These are phyloP conservation scores for Fusarium virguliforme DNA, from an alignment of 2,329 filamentous ascomycete genomes.

Conservation along the genomic window DNA sequence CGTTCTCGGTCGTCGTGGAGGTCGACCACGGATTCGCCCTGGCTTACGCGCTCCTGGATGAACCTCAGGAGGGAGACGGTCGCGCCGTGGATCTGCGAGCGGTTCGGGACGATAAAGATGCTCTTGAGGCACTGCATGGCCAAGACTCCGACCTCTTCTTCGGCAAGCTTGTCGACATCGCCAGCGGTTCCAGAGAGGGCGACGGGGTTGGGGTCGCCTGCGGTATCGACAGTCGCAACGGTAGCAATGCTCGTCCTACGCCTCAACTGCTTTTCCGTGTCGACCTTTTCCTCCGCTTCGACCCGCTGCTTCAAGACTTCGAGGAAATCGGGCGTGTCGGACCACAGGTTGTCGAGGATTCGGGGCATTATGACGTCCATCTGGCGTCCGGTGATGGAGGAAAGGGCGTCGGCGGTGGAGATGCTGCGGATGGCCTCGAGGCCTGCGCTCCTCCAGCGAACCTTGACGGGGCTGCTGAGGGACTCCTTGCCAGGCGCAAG, in stretches of 20 bases:
- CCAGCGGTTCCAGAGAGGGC: slow-evolving; percentile 85
- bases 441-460: slow-evolving; percentile 83
- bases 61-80: slow-evolving; percentile 83
- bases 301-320: slow-evolving; percentile 77
- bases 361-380: slow-evolving; percentile 86
- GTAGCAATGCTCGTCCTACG: slow-evolving; percentile 86
- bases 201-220: slow-evolving; percentile 75
- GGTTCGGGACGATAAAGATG: slow-evolving; percentile 87
- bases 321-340: slow-evolving; percentile 79
- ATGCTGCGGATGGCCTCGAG: slow-evolving; percentile 86
- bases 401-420: slow-evolving; percentile 84
- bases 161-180: slow-evolving; percentile 90
- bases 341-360: slow-evolving; percentile 89
- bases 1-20: slow-evolving; percentile 59
- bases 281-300: slow-evolving; percentile 77
- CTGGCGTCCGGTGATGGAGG: slow-evolving; percentile 82
- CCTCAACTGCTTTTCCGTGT: slow-evolving; percentile 74
- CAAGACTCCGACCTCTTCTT: slow-evolving; percentile 88
- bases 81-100: slow-evolving; percentile 84
- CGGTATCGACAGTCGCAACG: slow-evolving; percentile 76
- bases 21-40: slow-evolving; percentile 69
- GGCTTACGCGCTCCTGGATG: slow-evolving; percentile 73
- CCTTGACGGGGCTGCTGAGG: slow-evolving; percentile 79
- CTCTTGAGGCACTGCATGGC: slow-evolving; percentile 90
- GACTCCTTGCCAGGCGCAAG: slow-evolving; percentile 66